Percentiles rank a stretch among this genome's conserved stretches.
These are phyloP conservation scores for Knoxdaviesia capensis DNA, from an alignment of 2,329 filamentous ascomycete species.

Conservation along the genomic window DNA sequence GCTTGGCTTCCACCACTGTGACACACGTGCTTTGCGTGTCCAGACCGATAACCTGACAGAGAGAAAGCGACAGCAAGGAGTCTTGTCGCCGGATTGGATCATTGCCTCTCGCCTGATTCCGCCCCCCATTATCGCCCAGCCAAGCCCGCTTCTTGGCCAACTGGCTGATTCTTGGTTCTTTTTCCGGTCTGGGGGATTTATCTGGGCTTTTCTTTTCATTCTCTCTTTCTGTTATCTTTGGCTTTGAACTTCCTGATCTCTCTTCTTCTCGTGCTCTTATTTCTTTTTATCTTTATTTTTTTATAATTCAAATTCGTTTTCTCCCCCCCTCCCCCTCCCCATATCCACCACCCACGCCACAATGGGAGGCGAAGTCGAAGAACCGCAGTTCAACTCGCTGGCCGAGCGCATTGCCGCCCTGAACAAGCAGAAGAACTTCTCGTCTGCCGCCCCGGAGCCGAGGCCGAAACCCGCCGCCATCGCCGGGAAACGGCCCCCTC, in stretches of 20 bases:
- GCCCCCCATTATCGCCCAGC: no score
- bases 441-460: conserved; percentile 9
- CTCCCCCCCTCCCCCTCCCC: no score
- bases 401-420: conserved; percentile 44
- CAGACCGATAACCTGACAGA: no score
- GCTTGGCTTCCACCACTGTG: no score
- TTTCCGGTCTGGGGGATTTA: background rate
- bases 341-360: background rate
- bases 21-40: no score
- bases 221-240: background rate
- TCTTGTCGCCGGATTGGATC: no score
- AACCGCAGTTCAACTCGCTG: conserved; percentile 39
- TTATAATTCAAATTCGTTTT: no score
- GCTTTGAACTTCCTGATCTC: background rate
- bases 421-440: conserved; percentile 39
- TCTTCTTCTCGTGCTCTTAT: background rate
- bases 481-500: conserved; percentile 9
- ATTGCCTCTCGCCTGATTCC: no score
- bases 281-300: no score
- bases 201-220: background rate
- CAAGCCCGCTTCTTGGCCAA: no score
- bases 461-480: conserved; percentile 7
- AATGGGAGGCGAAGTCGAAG: conserved; percentile 27
- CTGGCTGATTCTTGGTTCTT: no score
- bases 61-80: no score